Evolutionary conservation across 306 rosid genomes (phyloP), one percentile per base, ranked within the genome.

Genomic region (Lathyrus oleraceus): DNA sequence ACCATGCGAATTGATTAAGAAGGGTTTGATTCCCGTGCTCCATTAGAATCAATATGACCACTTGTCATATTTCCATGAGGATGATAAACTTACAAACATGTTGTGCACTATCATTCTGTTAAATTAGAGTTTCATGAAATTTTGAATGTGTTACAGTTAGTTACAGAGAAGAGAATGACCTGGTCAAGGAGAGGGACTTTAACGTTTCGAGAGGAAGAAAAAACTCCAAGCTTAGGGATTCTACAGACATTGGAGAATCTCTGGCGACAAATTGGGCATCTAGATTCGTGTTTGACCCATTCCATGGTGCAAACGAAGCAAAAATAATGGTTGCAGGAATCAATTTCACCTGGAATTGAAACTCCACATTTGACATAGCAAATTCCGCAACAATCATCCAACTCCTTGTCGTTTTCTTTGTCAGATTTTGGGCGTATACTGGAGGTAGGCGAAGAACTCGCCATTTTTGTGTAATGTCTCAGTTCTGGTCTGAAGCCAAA

Each of bases 301-400:
- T 87, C 95, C 86, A 86, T 83, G 69, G 89, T 87, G 82, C 97
- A 92, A 3, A 83, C 73, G 69, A 86, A 92, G 85, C 97, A 92
- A 17, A 84, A 92, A 72, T 81, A 75, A 54, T 92, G 96, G 62
- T 63, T 85, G 75, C 97, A 92, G 82, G 83, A 84, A 71, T 92
- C 85, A 61, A 92, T 87, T 80, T 87, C 68, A 2, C 96, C 96
- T 6, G 87, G 79, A 28, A 83, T 64, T 9, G 82, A 51, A 67
- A 52, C 70, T 21, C 78, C 91, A 16, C 78, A 81, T 13, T 79
- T 88, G 8, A 65, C 53, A 40, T 70, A 84, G 80, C 97, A 91
- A 83, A 91, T 81, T 13, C 88, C 82, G 56, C 97, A 91, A 16
- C 20, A 81, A 45, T 63, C 82, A 40, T 8, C 14, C 2, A 60